Conservation (phyloP, 371 early-diverging fungal species). For the Dinochytrium kinnereticum region DNA sequence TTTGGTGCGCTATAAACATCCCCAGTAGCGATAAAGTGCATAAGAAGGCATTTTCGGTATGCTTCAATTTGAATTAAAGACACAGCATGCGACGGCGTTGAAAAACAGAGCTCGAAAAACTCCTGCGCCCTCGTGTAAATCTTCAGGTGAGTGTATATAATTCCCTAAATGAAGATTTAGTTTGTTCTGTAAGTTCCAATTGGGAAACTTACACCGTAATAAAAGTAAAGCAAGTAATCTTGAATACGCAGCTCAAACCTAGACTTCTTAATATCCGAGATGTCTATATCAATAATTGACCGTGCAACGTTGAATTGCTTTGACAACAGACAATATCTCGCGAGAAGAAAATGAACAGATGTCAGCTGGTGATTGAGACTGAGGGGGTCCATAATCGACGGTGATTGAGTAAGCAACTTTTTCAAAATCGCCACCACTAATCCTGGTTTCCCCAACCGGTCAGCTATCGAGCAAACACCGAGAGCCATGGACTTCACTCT, state of each 20-base stretch:
- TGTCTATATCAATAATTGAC: constrained; percentile 61
- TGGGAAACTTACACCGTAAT: constrained; percentile 61
- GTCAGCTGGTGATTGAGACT: constrained; percentile 48
- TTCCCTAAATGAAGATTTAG: constrained; percentile 48
- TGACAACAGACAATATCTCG: constrained; percentile 64
- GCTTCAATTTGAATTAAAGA: constrained; percentile 83
- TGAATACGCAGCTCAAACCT: constrained; percentile 47
- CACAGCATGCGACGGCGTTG: constrained; percentile 59
- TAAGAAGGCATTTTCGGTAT: constrained; percentile 71
- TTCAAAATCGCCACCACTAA: constrained; percentile 18
- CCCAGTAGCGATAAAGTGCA: constrained; percentile 67
- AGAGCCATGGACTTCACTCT: constrained; percentile 24
- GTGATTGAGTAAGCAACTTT: constrained; percentile 2
- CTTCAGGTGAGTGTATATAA: constrained; percentile 72
- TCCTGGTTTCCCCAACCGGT: background rate
- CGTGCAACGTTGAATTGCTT: constrained; percentile 66
- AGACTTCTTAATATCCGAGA: constrained; percentile 59
- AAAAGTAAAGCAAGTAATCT: constrained; percentile 74
- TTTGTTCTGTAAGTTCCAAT: background rate
- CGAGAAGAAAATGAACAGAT: constrained; percentile 61
- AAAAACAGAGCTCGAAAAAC: constrained; percentile 52
- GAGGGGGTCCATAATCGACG: background rate
- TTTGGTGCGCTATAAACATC: background rate
- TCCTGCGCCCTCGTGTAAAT: constrained; percentile 68
- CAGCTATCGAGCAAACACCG: constrained; percentile 7